Evolutionary conservation across 805 yeast genomes (phyloP).

Genomic region (Scheffersomyces amazonensis): DNA sequence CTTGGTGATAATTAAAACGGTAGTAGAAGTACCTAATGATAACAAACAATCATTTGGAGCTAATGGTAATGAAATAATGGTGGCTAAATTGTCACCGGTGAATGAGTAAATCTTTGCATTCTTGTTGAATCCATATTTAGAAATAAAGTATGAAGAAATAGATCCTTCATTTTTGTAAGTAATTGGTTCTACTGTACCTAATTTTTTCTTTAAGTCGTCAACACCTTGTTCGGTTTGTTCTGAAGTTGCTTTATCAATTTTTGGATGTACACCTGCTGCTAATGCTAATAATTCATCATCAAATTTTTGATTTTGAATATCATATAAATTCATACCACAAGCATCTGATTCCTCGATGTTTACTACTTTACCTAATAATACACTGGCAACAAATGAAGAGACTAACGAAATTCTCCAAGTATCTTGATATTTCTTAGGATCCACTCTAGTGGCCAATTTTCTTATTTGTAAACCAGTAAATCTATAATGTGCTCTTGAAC

Average conservation of each 20-base stretch:
- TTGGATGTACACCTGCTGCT: conserved; percentile 50
- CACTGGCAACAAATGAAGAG: conserved; percentile 72
- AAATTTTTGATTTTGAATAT: conserved; percentile 55
- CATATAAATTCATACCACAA: conserved; percentile 91
- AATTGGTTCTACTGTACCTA: conserved; percentile 53
- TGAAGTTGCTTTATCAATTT: conserved; percentile 33
- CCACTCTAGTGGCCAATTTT: conserved; percentile 55
- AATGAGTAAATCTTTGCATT: conserved; percentile 67
- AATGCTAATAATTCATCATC: conserved; percentile 53
- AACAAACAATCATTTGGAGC: conserved; percentile 72
- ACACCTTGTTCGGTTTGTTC: conserved; percentile 24
- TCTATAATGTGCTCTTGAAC: conserved; percentile 84
- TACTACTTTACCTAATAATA: conserved; percentile 63
- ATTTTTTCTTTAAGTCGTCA: conserved; percentile 43
- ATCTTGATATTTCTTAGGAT: conserved; percentile 49
- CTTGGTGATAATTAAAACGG: conserved; percentile 78
- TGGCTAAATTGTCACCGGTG: conserved; percentile 91
- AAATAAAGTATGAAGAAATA: conserved; percentile 58
- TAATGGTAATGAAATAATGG: conserved; percentile 79
- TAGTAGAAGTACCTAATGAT: conserved; percentile 90
- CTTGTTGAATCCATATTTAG: conserved; percentile 59
- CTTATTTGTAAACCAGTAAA: conserved; percentile 93
- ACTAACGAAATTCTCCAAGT: conserved; percentile 70
- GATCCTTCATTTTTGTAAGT: conserved; percentile 49
- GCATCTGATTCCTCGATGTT: conserved; percentile 81